Conservation (phyloP, 2,329 filamentous ascomycete species). For the Fusarium coicis region DNA sequence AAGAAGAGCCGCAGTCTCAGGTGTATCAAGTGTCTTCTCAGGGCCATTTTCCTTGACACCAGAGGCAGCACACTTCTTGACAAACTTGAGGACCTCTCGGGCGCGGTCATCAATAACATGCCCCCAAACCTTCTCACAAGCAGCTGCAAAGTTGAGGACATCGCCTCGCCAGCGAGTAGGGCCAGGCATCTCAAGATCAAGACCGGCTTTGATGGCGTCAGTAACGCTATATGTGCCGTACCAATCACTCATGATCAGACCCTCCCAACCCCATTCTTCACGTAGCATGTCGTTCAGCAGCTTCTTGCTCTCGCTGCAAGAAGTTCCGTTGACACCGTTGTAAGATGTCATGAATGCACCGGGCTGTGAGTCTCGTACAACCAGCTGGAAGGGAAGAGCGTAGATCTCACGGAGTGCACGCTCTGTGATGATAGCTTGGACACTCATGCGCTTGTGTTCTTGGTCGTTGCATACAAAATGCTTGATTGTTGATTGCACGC, state of each 20-base stretch:
- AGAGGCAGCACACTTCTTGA: constrained; percentile 65
- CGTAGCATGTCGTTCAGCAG: constrained; percentile 63
- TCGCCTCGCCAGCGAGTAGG: constrained; percentile 63
- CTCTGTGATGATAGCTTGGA: constrained; percentile 65
- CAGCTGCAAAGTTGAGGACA: constrained; percentile 61
- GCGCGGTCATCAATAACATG: constrained; percentile 68
- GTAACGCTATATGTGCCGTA: constrained; percentile 66
- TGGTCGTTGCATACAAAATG: constrained; percentile 72
- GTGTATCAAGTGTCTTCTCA: constrained; percentile 66
- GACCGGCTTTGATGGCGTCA: constrained; percentile 60
- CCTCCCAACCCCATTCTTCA: constrained; percentile 67
- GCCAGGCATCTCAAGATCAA: constrained; percentile 71
- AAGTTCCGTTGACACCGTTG: constrained; percentile 67
- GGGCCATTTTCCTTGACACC: constrained; percentile 65
- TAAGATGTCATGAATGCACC: constrained; percentile 69
- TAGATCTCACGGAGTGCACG: constrained; percentile 69
- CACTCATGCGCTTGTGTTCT: constrained; percentile 66
- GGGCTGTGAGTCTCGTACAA: constrained; percentile 61
- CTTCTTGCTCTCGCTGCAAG: constrained; percentile 64
- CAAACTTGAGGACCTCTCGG: constrained; percentile 66
- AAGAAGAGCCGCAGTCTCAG: constrained; percentile 71
- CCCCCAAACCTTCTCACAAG: constrained; percentile 65
- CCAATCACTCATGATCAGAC: constrained; percentile 70
- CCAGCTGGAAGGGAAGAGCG: constrained; percentile 67
- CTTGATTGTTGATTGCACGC: constrained; percentile 67